Evolutionary conservation across 2,329 filamentous ascomycete genomes (phyloP), one percentile per base, ranked within the genome.

Genomic region (Aspergillus carbonarius): DNA sequence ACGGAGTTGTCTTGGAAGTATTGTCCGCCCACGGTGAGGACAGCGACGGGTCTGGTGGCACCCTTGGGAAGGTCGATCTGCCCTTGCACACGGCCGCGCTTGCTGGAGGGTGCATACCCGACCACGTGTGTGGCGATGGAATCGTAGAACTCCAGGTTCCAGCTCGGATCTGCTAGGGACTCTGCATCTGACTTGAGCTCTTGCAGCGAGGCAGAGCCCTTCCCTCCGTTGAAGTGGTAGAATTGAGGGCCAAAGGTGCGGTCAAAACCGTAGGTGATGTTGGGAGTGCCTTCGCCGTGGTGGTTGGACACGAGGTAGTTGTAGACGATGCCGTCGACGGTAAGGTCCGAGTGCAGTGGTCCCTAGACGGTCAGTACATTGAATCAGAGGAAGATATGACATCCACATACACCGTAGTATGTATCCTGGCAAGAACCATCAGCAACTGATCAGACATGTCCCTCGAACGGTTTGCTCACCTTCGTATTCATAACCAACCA

Each of bases 401-500:
- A 15, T 1, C 8, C 1, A 55, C 62, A 18, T 66, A 70, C 68
- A 8, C 68, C 68, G 15, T 70, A 70, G 42, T 70, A 70, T 3
- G 68, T 70, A 48, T 70, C 68, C 68, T 69, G 37, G 20, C 25
- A 49, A n/a, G 55, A 32, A n/a, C 3, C 13, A 30, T 55, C 12
- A 55, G 42, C n/a, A 18, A 35, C 3, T 6, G 5, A 10, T 20
- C 15, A 12, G 1, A 2, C 3, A 46, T 5, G 25, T 6, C 1
- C 9, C n/a, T 6, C 2, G 13, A 13, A 25, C 13, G 2, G 17
- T 13, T 12, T 12, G 9, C 30, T 86, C 53, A 88, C 85, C 62
- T 81, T 82, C 0, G 83, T 87, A 65, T 87, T 87, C 81, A 86
- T 84, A 1, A 88, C 83, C 13, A 88, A 72, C 85, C 85, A 88